phyloP scores from a whole-genome alignment of 192 early-diverging fungal genomes.

The Rhizoclosmatium globosum region DNA sequence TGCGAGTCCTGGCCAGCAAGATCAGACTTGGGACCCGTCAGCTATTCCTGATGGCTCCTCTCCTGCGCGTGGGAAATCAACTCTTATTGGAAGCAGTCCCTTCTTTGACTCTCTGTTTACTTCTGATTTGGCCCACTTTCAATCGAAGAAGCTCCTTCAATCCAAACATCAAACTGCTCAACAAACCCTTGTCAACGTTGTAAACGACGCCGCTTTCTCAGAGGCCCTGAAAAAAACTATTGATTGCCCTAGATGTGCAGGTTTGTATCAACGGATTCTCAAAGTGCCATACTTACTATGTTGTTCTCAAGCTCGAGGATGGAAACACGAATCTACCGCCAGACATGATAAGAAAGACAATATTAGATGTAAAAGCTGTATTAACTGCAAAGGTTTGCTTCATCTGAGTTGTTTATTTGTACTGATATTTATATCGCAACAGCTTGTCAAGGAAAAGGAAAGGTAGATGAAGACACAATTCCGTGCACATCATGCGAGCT shows the following conservation, averaged over 20 bases:
- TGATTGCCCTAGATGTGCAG: constrained; percentile 37
- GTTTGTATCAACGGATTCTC: neutral
- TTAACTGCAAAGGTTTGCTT: constrained; percentile 44
- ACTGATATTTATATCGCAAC: neutral
- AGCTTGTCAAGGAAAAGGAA: constrained; percentile 43
- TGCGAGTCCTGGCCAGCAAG: neutral
- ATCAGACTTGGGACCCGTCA: neutral
- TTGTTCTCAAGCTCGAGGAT: constrained; percentile 31
- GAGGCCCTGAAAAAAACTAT: constrained; percentile 22
- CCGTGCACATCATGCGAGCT: constrained; percentile 46
- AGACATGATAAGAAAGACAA: constrained; percentile 44
- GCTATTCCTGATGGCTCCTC: neutral
- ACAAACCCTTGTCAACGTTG: constrained; percentile 13
- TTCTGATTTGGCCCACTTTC: constrained; percentile 15
- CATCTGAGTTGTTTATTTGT: neutral
- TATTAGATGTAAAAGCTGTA: constrained; percentile 45
- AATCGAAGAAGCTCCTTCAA: neutral
- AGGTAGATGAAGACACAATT: constrained; percentile 39
- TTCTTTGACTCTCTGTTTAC: constrained; percentile 27
- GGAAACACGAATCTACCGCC: constrained; percentile 42
- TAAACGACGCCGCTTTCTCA: neutral
- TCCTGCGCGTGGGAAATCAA: neutral
- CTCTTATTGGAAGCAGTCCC: constrained; percentile 18
- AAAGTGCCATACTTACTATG: neutral
- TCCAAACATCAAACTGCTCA: neutral